Base-by-base conservation (phyloP, 768 basidiomycete genomes). In the Kwoniella sp. region DNA sequence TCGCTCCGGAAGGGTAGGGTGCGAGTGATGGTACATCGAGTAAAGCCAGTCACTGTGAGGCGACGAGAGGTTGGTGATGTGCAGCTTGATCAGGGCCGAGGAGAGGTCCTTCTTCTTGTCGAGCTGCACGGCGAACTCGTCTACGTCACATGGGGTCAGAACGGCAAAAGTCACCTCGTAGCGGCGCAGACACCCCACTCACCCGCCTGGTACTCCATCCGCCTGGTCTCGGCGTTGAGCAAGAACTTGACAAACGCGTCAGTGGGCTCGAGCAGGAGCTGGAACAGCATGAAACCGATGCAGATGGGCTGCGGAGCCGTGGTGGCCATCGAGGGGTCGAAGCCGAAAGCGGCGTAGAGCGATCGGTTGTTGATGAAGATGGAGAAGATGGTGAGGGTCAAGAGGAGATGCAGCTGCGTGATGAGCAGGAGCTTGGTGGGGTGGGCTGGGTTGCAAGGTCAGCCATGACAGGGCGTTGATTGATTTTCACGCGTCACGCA, bases 11-110 rank as follows among this genome's bases (percentile, higher is more conserved):
- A 99, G 73, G 2, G 90, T 95, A 4, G 93, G 93, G 74, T 99
- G 93, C 40, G 88, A 91, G 75, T 96, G 89, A 73, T 95, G 89
- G 63, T 89, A 95, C 19, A 88, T 88, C 44, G 90, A 95, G 77
- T 93, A 95, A 83, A 90, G 74, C 87, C 87, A 88, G 72, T 95
- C 91, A 12, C 90, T 89, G 84, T 89, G 89, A 40, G 95, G 87
- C 1, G 88, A 90, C 41, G 86, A 87, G 65, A 95, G 71, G 70
- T 98, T 96, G 78, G 92, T 86, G 52, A 89, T 85, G 67, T 96
- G 92, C 19, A 98, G 80, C 40, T 84, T 80, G 59, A 89, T 81
- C 53, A 98, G 78, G 20, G 92, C 89, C 14, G 57, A 50, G 15
- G 58, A 54, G 20, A 73, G 63, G n/a, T 69, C 68, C 12, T 57